A percentile compares a stretch with the other conserved stretches of the same genome.
phyloP scores from a whole-genome alignment of 2,329 filamentous ascomycete genomes.

The Aureobasidium sp. region DNA sequence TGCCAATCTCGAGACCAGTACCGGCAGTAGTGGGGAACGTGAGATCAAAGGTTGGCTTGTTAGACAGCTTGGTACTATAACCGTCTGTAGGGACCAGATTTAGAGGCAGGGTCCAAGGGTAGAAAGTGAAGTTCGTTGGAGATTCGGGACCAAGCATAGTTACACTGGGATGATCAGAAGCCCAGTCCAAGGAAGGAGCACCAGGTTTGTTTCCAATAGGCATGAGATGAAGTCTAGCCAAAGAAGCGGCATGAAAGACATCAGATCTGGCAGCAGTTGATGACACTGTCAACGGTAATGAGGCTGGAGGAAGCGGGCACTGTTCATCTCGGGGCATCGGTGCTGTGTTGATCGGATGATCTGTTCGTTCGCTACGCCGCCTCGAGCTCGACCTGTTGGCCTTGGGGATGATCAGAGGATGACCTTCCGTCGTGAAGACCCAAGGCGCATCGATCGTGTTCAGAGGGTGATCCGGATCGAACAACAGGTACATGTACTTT shows the following conservation, averaged over 20 bases:
- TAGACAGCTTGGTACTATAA: slow-evolving; percentile 61
- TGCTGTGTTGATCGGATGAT: neutral
- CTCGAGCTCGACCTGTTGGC: slow-evolving; percentile 43
- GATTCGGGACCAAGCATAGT: slow-evolving; percentile 47
- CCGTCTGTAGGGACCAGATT: slow-evolving; percentile 68
- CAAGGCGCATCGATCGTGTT: slow-evolving; percentile 80
- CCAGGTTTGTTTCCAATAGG: slow-evolving; percentile 51
- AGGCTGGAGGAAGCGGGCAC: slow-evolving; percentile 57
- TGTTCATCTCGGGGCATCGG: neutral
- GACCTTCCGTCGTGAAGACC: slow-evolving; percentile 94
- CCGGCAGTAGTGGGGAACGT: slow-evolving; percentile 53
- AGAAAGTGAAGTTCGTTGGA: slow-evolving; percentile 72
- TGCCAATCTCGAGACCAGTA: slow-evolving; percentile 31
- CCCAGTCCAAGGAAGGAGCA: slow-evolving; percentile 45
- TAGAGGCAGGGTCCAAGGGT: slow-evolving; percentile 83
- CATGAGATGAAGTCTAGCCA: slow-evolving; percentile 73
- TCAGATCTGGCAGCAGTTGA: slow-evolving; percentile 70
- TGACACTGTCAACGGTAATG: slow-evolving; percentile 64
- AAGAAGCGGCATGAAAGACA: slow-evolving; percentile 78
- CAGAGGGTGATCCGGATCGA: slow-evolving; percentile 75
- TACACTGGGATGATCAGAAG: slow-evolving; percentile 44
- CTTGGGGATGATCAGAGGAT: slow-evolving; percentile 75
- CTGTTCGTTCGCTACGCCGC: slow-evolving; percentile 10
- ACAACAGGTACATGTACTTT: slow-evolving; percentile 91
- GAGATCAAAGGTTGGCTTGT: slow-evolving; percentile 63